Evolutionary conservation across 805 yeast species (phyloP), one percentile per base, ranked within the genome.

Genomic region (Saturnispora ahearnii): DNA sequence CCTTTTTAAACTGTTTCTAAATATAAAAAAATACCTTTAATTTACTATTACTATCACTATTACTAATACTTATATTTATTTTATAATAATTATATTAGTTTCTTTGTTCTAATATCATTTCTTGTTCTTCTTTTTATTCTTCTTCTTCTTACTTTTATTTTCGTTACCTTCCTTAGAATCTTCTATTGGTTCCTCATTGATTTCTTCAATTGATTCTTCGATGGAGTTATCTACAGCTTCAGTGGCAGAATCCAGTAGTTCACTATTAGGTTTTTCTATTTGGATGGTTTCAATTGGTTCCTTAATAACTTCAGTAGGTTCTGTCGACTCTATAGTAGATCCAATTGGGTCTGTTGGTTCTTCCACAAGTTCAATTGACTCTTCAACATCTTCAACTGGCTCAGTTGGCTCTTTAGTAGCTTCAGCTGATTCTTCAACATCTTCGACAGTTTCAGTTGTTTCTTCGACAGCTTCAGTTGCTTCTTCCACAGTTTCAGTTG

Each of bases 51-150:
- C 29, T 26, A 26, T 26, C 7, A n/a, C 45, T 26, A 3, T 10
- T 42, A n/a, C 24, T 42, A 4, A 8, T 42, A n/a, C 7, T 41
- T 26, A 26, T 26, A 24, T 28, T 11, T n/a, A 41, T 41, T 41
- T 36, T 9, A 36, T 36, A 36, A 21, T 36, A 36, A 22, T 36
- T 18, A 12, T 22, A 21, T 36, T 36, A 3, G 29, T 26, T 26
- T 26, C 29, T 26, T 26, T 26, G 29, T 26, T 26, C 29, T 11
- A 11, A 34, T 34, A 34, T 36, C 34, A 45, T 43, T 61, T 68
- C 49, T 62, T 63, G 45, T 60, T 64, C 41, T 59, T 60, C 29
- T 62, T 67, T 41, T 62, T 65, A 48, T 64, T 68, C 53, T 65
- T 67, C 56, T 64, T 66, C 44, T 60, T 36, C 21, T 36, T 36